A percentile compares a stretch with the other conserved stretches of the same genome.
Evolutionary conservation across 768 basidiomycete species (phyloP).

Genomic region (Russula foetens): DNA sequence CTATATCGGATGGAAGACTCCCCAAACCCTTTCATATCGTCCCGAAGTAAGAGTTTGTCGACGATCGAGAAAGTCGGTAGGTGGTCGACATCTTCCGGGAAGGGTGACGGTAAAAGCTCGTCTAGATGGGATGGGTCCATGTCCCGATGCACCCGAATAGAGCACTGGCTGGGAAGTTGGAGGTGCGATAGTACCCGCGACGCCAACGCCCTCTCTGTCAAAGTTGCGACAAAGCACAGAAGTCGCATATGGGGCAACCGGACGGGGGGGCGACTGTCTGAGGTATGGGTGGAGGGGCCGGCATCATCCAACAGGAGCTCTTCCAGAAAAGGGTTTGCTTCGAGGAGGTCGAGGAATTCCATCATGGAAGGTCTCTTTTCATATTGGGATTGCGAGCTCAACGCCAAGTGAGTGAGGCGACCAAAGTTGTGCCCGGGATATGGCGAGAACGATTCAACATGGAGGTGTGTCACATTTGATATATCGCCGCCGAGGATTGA

Average conservation of each 20-base stretch:
- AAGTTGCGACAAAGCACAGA: slow-evolving; percentile 10
- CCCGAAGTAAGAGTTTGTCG: slow-evolving; percentile 14
- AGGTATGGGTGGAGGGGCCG: slow-evolving; percentile 15
- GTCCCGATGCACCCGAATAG: slow-evolving; percentile 15
- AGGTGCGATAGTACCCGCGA: slow-evolving; percentile 13
- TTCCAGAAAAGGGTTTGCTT: slow-evolving; percentile 15
- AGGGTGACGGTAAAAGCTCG: slow-evolving; percentile 14
- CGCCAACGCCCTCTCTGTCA: slow-evolving; percentile 13
- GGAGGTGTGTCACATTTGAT: slow-evolving; percentile 19
- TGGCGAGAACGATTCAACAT: slow-evolving; percentile 21
- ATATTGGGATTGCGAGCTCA: slow-evolving; percentile 20
- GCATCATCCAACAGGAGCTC: slow-evolving; percentile 20
- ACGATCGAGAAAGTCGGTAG: slow-evolving; percentile 6
- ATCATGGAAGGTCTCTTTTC: slow-evolving; percentile 19
- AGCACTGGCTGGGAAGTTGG: slow-evolving; percentile 10
- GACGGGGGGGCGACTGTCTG: slow-evolving; percentile 7
- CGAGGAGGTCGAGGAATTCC: slow-evolving; percentile 20
- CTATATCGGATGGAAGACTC: slow-evolving; percentile 16
- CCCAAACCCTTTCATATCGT: slow-evolving; percentile 10
- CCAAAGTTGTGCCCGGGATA: slow-evolving; percentile 19
- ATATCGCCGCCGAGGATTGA: slow-evolving; percentile 18
- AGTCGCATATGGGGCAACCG: slow-evolving; percentile 15
- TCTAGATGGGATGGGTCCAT: slow-evolving; percentile 19
- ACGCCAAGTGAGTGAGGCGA: slow-evolving; percentile 18
- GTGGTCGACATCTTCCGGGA: slow-evolving; percentile 8